Conservation (phyloP, 139 green algal species). For the Ettlia oleoabundans region DNA sequence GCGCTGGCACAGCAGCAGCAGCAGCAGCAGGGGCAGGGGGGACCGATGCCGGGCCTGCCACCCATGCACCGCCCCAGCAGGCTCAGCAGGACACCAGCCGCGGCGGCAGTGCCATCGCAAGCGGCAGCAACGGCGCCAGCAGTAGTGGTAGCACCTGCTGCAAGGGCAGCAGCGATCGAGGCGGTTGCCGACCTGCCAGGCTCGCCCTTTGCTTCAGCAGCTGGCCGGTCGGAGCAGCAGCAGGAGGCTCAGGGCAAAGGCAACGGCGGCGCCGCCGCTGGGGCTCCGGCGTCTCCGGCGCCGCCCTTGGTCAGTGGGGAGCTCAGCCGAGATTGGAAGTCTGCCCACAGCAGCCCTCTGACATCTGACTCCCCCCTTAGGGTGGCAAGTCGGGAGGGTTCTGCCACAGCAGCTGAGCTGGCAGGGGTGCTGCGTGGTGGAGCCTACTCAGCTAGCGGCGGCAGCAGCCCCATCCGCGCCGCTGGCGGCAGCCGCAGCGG, state of each 20-base stretch:
- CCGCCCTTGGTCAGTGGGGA: neutral
- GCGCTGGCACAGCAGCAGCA: neutral
- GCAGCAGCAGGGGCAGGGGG: neutral
- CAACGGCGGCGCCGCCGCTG: neutral
- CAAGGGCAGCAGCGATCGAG: neutral
- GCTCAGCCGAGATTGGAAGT: neutral
- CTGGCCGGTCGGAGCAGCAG: no score
- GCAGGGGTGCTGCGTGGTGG: neutral
- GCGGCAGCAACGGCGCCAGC: no score
- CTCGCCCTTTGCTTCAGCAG: neutral
- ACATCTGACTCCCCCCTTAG: neutral
- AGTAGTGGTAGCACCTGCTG: neutral
- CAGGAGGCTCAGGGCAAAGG: no score
- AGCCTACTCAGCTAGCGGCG: neutral
- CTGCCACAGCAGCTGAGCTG: neutral
- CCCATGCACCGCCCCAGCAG: neutral
- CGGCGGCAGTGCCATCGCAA: no score
- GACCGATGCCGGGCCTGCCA: neutral
- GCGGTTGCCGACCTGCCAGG: neutral
- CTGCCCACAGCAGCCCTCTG: neutral
- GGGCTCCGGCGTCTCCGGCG: neutral
- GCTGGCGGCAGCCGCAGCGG: neutral
- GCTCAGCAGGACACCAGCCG: no score
- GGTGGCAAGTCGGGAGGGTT: neutral
- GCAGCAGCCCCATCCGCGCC: constrained; percentile 8